These are phyloP conservation scores for Persicaria tinctoria DNA, from an alignment of 148 eudicot genomes.

Conservation along the genomic window DNA sequence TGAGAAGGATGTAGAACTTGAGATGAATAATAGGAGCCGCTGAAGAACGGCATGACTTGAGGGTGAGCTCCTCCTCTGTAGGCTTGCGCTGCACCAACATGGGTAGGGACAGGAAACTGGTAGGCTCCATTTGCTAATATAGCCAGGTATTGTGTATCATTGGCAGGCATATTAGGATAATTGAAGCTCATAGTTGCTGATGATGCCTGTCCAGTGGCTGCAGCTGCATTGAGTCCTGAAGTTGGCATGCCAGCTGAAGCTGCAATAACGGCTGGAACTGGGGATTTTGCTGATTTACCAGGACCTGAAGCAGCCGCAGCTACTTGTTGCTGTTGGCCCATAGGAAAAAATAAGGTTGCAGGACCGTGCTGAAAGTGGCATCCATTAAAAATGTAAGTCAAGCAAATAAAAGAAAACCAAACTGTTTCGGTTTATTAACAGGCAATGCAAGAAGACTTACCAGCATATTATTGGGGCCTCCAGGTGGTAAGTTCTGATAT, in stretches of 20 bases:
- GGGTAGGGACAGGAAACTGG: constrained; percentile 64
- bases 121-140: constrained; percentile 62
- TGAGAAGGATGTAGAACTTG: constrained; percentile 88
- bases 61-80: constrained; percentile 57
- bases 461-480: constrained; percentile 55
- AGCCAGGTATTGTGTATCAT: constrained; percentile 69
- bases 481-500: constrained; percentile 71
- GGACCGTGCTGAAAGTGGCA: constrained; percentile 54
- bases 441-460: constrained; percentile 26
- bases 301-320: constrained; percentile 38
- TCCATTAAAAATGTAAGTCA: background rate
- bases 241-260: constrained; percentile 29
- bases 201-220: constrained; percentile 32
- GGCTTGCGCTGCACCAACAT: constrained; percentile 59
- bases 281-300: constrained; percentile 28
- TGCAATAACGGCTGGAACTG: constrained; percentile 25
- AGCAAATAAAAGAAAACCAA: background rate
- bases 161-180: constrained; percentile 58
- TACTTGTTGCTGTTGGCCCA: constrained; percentile 76
- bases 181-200: constrained; percentile 69
- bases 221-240: constrained; percentile 29
- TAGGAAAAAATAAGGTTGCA: constrained; percentile 69
- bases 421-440: background rate
- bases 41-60: constrained; percentile 71
- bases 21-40: constrained; percentile 77